Conservation (phyloP, 1,284 basidiomycete genomes). For the Spongiforma sp. region DNA sequence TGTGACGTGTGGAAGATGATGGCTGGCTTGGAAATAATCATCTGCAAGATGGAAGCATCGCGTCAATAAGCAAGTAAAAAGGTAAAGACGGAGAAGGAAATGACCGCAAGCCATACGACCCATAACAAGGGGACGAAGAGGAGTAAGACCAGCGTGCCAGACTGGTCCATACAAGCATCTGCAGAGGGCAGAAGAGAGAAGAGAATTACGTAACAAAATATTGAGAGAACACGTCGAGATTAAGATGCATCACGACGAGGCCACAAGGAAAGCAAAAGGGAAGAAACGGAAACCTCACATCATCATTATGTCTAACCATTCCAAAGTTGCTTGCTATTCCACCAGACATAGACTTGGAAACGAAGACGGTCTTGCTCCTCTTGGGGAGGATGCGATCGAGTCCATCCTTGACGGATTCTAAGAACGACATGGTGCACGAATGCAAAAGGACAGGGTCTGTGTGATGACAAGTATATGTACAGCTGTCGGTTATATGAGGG, state of each 20-base stretch:
- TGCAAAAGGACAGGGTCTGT: neutral
- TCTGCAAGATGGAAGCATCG: conserved; percentile 48
- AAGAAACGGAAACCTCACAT: conserved; percentile 53
- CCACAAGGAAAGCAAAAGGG: conserved; percentile 7
- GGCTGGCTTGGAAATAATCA: conserved; percentile 83
- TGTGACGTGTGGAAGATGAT: conserved; percentile 76
- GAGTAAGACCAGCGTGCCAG: conserved; percentile 58
- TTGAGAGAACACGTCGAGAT: conserved; percentile 29
- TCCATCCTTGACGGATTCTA: conserved; percentile 35
- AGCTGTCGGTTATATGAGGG: conserved; percentile 14
- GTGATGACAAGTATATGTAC: neutral
- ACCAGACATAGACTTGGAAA: conserved; percentile 44
- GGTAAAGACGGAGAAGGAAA: conserved; percentile 28
- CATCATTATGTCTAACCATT: conserved; percentile 67
- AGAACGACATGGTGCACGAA: conserved; percentile 19
- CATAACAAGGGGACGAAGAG: conserved; percentile 65
- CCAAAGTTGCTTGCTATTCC: conserved; percentile 64
- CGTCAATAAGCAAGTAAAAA: conserved; percentile 18
- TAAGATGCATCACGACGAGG: conserved; percentile 16
- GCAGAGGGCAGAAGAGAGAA: conserved; percentile 44
- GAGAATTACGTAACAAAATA: conserved; percentile 61
- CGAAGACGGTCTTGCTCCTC: conserved; percentile 3
- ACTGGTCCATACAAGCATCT: conserved; percentile 47
- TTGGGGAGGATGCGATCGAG: conserved; percentile 37
- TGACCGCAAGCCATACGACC: conserved; percentile 70